Percentiles rank a stretch among this genome's conserved stretches.
Evolutionary conservation across 805 yeast species (phyloP).

Genomic region (Ogataea paraovalis): DNA sequence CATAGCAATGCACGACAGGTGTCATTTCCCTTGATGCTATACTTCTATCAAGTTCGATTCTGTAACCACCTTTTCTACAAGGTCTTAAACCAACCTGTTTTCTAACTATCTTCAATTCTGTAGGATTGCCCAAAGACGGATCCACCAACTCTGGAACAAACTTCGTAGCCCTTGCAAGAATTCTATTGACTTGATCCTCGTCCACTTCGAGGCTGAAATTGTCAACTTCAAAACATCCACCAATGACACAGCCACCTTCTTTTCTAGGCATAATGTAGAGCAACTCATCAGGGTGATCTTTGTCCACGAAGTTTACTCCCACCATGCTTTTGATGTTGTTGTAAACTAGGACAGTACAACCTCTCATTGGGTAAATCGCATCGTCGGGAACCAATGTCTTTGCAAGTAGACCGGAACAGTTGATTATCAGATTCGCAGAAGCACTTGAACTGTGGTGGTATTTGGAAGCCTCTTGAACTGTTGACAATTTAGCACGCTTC

Average conservation of each 20-base stretch:
- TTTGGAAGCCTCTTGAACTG: constrained; percentile 47
- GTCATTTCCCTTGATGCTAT: constrained; percentile 1
- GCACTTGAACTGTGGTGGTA: constrained; percentile 34
- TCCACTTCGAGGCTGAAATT: constrained; percentile 32
- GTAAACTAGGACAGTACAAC: constrained; percentile 52
- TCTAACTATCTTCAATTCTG: constrained; percentile 42
- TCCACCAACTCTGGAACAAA: constrained; percentile 37
- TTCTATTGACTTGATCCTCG: constrained; percentile 42
- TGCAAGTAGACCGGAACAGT: constrained; percentile 54
- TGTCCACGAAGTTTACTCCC: constrained; percentile 24
- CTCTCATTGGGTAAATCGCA: constrained; percentile 49
- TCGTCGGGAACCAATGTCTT: constrained; percentile 39
- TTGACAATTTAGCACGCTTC: constrained; percentile 37
- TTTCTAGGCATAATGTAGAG: constrained; percentile 65
- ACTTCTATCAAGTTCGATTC: constrained; percentile 40
- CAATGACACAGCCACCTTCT: constrained; percentile 70
- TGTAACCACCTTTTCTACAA: constrained; percentile 55
- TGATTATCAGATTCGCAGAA: constrained; percentile 49
- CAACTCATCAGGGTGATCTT: constrained; percentile 39
- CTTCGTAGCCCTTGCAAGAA: constrained; percentile 40
- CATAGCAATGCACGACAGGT: constrained; percentile 57
- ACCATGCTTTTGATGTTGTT: constrained; percentile 37
- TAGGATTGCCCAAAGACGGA: constrained; percentile 12
- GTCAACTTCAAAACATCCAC: constrained; percentile 40
- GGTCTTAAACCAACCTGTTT: constrained; percentile 68